A percentile compares a stretch with the other conserved stretches of the same genome.
These are phyloP conservation scores for Aaosphaeria pasadenensis DNA, from an alignment of 2,329 filamentous ascomycete species.

Conservation along the genomic window DNA sequence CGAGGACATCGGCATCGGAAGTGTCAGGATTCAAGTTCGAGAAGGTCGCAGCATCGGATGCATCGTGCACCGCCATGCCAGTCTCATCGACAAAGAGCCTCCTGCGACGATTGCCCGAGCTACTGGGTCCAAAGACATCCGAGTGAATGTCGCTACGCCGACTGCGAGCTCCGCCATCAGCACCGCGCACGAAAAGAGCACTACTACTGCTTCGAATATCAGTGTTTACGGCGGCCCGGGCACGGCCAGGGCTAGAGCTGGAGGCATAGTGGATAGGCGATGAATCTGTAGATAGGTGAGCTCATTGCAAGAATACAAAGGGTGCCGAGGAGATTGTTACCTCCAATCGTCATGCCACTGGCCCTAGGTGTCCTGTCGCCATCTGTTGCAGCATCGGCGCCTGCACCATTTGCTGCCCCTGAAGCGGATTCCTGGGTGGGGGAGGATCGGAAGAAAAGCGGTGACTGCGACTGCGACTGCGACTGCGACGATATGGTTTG, in stretches of 20 bases:
- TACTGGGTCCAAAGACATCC: slow-evolving; percentile 57
- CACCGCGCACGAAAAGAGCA: slow-evolving; percentile 73
- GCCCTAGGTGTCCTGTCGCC: slow-evolving; percentile 71
- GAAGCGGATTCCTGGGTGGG: slow-evolving; percentile 47
- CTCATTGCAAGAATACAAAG: background rate
- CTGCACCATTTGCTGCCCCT: slow-evolving; percentile 37
- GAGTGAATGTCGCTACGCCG: slow-evolving; percentile 86
- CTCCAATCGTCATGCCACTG: slow-evolving; percentile 58
- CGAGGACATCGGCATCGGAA: slow-evolving; percentile 85
- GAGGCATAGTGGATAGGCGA: slow-evolving; percentile 89
- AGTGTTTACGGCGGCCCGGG: slow-evolving; percentile 57
- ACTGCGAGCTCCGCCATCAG: slow-evolving; percentile 56
- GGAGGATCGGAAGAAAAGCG: slow-evolving; percentile 71
- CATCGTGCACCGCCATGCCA: slow-evolving; percentile 55
- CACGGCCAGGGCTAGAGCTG: slow-evolving; percentile 80
- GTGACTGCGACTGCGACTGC: slow-evolving; percentile 63
- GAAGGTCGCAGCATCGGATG: slow-evolving; percentile 61
- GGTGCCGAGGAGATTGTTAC: slow-evolving; percentile 42
- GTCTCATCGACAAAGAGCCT: slow-evolving; percentile 64
- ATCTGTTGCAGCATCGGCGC: slow-evolving; percentile 42
- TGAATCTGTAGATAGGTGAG: slow-evolving; percentile 60
- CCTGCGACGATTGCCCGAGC: slow-evolving; percentile 51
- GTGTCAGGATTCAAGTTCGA: slow-evolving; percentile 75
- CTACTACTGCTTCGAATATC: slow-evolving; percentile 81
- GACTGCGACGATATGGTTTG: slow-evolving; percentile 43